Base-by-base conservation (phyloP, 208 protist genomes). In the Trypanosoma cruzi region DNA sequence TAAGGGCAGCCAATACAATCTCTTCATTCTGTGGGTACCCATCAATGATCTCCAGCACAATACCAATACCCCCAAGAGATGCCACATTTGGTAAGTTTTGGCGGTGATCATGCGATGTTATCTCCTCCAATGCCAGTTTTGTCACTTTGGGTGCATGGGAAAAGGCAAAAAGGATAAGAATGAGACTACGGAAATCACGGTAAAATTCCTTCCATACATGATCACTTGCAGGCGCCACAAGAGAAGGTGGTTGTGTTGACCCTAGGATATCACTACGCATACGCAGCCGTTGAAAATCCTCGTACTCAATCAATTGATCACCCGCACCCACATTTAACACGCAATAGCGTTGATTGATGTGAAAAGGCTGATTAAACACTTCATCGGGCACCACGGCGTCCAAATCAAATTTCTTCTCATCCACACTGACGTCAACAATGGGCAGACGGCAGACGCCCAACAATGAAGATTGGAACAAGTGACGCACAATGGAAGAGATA, bases 21-120 rank as follows among this genome's bases (percentile, higher is more conserved):
- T 66, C 73, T 65, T 86, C 82, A 57, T 92, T 75, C 22, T 96
- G 75, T 26, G 88, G 82, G 54, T 96, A 84, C 4, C 78, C 84
- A 66, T 96, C 91, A 28, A 96, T 85, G 22, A 86, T 73, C 61
- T 92, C 91, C 26, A 96, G 59, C n/a, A 90, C 79, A 50, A 89
- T 73, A 22, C 88, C 88, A 34, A 96, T 81, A 34, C 79, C 84
- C 22, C 85, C 84, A 16, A 76, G 60, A 20, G 80, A 46, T 20
- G 81, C 82, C n/a, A 88, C 73, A 26, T 69, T 53, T 42, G 49
- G 57, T 40, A 73, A 50, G 53, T 74, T 1, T 8, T 70, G 0
- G 2, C 63, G 64, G 26, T 76, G 54, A 29, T 79, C 61, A 55
- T 75, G 63, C 36, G 57, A 62, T 31, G 77, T 68, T 20, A 94